Conservation (phyloP, 768 basidiomycete genomes). For the Phylloporus rhodoxanthus region DNA sequence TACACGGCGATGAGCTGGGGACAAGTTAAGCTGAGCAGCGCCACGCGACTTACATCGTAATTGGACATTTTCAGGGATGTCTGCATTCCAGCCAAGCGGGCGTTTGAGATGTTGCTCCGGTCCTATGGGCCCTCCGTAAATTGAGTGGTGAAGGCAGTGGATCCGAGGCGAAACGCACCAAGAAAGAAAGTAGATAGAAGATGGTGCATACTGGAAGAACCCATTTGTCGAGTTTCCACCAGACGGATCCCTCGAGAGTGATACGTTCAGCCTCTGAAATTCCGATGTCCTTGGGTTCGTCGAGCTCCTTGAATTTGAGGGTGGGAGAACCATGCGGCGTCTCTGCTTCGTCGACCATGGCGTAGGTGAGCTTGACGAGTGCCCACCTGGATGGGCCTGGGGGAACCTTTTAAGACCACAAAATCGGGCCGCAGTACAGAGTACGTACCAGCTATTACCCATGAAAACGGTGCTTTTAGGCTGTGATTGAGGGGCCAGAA, state of each 20-base stretch:
- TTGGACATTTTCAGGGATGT: slow-evolving; percentile 36
- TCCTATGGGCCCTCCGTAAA: slow-evolving; percentile 22
- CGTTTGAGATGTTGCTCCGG: slow-evolving; percentile 48
- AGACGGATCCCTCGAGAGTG: slow-evolving; percentile 36
- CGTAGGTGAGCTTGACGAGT: neutral
- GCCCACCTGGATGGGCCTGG: neutral
- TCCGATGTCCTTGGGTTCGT: slow-evolving; percentile 1
- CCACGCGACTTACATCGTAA: slow-evolving; percentile 15
- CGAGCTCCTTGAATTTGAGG: slow-evolving; percentile 6
- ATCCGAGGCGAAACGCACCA: slow-evolving; percentile 34
- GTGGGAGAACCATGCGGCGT: neutral
- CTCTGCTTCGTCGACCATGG: slow-evolving; percentile 6
- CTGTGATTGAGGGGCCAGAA: neutral
- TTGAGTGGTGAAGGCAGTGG: neutral
- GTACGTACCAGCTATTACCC: neutral
- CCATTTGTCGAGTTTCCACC: slow-evolving; percentile 46
- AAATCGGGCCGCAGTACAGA: neutral
- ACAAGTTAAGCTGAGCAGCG: neutral
- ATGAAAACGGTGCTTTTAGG: neutral
- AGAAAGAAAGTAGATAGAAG: slow-evolving; percentile 48
- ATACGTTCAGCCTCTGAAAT: slow-evolving; percentile 12
- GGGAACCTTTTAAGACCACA: neutral
- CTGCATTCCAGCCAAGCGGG: slow-evolving; percentile 57
- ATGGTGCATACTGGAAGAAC: slow-evolving; percentile 45
- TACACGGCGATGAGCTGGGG: slow-evolving; percentile 8